Evolutionary conservation across 768 basidiomycete genomes (phyloP).

Genomic region (Lentinula sp.): DNA sequence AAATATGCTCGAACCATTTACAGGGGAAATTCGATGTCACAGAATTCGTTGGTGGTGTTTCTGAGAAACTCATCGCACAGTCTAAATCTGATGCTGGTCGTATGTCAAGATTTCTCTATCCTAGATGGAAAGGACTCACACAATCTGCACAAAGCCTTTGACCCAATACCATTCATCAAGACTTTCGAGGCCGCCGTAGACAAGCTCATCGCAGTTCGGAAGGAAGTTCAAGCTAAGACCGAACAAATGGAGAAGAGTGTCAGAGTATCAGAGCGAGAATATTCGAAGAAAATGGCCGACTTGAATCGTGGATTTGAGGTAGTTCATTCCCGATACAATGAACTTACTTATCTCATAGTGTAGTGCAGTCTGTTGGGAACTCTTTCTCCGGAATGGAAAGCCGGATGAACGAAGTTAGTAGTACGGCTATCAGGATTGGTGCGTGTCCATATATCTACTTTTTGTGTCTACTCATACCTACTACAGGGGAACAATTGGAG

Average conservation of each 20-base stretch:
- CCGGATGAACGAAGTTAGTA: constrained; percentile 88
- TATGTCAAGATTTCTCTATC: constrained; percentile 21
- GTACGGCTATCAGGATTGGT: constrained; percentile 94
- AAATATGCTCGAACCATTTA: constrained; percentile 8
- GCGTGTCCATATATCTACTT: constrained; percentile 12
- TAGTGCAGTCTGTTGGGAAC: constrained; percentile 68
- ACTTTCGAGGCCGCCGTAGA: constrained; percentile 93
- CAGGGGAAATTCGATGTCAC: constrained; percentile 91
- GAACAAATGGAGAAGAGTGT: constrained; percentile 93
- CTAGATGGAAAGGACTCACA: neutral
- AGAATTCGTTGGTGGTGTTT: constrained; percentile 80
- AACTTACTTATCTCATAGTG: neutral
- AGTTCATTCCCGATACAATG: constrained; percentile 16
- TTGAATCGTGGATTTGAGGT: constrained; percentile 94
- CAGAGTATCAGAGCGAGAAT: constrained; percentile 82
- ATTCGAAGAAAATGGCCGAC: constrained; percentile 91
- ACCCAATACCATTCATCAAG: constrained; percentile 87
- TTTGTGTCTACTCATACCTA: constrained; percentile 6
- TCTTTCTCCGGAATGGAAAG: constrained; percentile 88
- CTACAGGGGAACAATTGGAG: constrained; percentile 88
- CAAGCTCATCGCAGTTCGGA: constrained; percentile 77
- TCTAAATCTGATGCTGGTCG: constrained; percentile 84
- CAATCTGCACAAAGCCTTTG: constrained; percentile 61
- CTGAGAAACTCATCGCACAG: constrained; percentile 82
- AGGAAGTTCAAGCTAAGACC: constrained; percentile 85